Percentiles rank a stretch among this genome's conserved stretches.
Evolutionary conservation across 768 basidiomycete genomes (phyloP).

Genomic region (Kondoa malvinella): DNA sequence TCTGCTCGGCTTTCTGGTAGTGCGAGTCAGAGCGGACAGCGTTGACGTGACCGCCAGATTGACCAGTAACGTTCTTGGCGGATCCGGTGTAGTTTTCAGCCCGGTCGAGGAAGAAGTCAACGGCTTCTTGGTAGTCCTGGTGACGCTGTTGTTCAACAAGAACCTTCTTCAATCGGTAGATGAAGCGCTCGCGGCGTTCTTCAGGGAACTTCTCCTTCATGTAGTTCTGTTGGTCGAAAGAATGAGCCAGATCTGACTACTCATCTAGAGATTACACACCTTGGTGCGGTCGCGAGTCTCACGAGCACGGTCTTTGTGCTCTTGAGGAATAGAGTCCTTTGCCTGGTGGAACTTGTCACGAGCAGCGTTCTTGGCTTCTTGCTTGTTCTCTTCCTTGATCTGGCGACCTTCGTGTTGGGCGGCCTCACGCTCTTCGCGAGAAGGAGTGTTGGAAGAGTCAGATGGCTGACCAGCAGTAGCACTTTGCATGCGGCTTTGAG

Average conservation of each 20-base stretch:
- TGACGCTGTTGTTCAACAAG: slow-evolving; percentile 86
- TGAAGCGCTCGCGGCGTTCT: slow-evolving; percentile 78
- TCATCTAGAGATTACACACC: neutral
- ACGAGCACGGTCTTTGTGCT: slow-evolving; percentile 44
- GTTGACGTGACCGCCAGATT: slow-evolving; percentile 30
- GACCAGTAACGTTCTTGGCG: slow-evolving; percentile 36
- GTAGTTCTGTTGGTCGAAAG: slow-evolving; percentile 39
- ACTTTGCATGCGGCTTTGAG: slow-evolving; percentile 27
- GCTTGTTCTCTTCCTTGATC: slow-evolving; percentile 22
- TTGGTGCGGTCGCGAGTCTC: slow-evolving; percentile 9
- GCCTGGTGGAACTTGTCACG: slow-evolving; percentile 24
- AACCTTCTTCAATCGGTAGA: slow-evolving; percentile 84
- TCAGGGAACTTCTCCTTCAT: slow-evolving; percentile 71
- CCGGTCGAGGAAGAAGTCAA: slow-evolving; percentile 36
- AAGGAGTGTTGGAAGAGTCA: slow-evolving; percentile 30
- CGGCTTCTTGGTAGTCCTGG: slow-evolving; percentile 62
- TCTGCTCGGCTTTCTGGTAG: slow-evolving; percentile 37
- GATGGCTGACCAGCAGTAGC: slow-evolving; percentile 20
- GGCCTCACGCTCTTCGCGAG: slow-evolving; percentile 25
- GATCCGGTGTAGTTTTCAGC: slow-evolving; percentile 35
- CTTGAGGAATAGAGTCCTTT: slow-evolving; percentile 39
- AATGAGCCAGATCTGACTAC: neutral
- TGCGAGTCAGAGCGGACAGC: slow-evolving; percentile 39
- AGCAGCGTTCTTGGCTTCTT: slow-evolving; percentile 19
- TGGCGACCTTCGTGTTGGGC: slow-evolving; percentile 30